phyloP scores from a whole-genome alignment of 164 flowering plant genomes.

The Magnolia kwangsiensis region DNA sequence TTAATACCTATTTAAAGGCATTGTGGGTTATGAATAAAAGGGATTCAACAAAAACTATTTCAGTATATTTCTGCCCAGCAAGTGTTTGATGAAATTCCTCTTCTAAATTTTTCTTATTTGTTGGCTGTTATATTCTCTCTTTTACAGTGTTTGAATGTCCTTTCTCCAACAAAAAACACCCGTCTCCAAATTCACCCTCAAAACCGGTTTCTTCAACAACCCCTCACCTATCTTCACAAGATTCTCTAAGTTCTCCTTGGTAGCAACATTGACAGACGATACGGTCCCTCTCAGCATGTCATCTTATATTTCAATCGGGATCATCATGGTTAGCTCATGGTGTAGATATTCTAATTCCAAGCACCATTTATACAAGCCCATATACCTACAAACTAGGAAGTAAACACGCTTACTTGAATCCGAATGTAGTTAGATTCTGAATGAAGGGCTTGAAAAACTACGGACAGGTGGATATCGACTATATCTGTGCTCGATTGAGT shows the following conservation, averaged over 20 bases:
- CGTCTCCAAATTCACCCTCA: slow-evolving; percentile 21
- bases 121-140: too few species aligned
- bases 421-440: slow-evolving; percentile 28
- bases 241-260: slow-evolving; percentile 14
- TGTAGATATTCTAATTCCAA: not conserved
- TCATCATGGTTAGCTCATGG: not conserved
- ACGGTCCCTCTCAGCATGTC: slow-evolving; percentile 11
- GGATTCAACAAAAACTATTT: too few species aligned
- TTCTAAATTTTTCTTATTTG: too few species aligned
- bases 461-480: slow-evolving; percentile 26
- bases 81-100: too few species aligned
- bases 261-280: slow-evolving; percentile 14
- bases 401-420: slow-evolving; percentile 22
- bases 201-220: slow-evolving; percentile 16
- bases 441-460: slow-evolving; percentile 27
- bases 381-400: not conserved
- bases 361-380: not conserved
- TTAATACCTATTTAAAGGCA: too few species aligned
- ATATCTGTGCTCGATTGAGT: slow-evolving; percentile 30
- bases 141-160: too few species aligned
- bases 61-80: too few species aligned
- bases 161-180: too few species aligned
- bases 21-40: too few species aligned
- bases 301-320: slow-evolving; percentile 7
- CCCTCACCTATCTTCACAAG: slow-evolving; percentile 21